Evolutionary conservation across 768 basidiomycete species (phyloP).

Genomic region (Trametes cubensis): DNA sequence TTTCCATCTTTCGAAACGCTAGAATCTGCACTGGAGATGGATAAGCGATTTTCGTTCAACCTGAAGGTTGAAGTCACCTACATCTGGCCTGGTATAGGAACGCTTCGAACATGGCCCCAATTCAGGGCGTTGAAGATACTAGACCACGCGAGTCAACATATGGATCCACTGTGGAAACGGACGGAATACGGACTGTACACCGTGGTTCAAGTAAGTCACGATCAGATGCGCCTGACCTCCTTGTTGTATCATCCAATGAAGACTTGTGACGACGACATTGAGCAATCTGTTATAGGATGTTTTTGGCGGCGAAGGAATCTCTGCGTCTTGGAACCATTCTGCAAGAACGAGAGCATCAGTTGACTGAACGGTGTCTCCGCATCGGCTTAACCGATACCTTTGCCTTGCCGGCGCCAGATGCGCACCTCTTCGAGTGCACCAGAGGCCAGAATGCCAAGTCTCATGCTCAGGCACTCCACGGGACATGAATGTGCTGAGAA

Average conservation of each 20-base stretch:
- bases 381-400: not conserved
- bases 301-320: conserved; percentile 2
- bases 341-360: not conserved
- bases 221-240: not conserved
- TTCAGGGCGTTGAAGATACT: conserved; percentile 5
- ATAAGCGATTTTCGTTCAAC: not conserved
- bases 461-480: not conserved
- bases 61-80: not conserved
- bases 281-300: not conserved
- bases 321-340: not conserved
- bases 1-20: not conserved
- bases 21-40: conserved; percentile 9
- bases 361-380: not conserved
- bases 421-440: conserved; percentile 7
- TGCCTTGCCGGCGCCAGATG: not conserved
- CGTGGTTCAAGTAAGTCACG: conserved; percentile 16
- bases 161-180: no score
- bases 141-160: not conserved
- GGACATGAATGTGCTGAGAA: conserved; percentile 12
- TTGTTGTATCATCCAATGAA: not conserved
- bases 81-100: conserved; percentile 7
- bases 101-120: conserved; percentile 10
- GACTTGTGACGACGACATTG: conserved; percentile 4
- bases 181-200: conserved; percentile 9
- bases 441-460: not conserved